These are phyloP conservation scores for Saccharomycopsis hybrid DNA, from an alignment of 1,139 yeast genomes.

Conservation along the genomic window DNA sequence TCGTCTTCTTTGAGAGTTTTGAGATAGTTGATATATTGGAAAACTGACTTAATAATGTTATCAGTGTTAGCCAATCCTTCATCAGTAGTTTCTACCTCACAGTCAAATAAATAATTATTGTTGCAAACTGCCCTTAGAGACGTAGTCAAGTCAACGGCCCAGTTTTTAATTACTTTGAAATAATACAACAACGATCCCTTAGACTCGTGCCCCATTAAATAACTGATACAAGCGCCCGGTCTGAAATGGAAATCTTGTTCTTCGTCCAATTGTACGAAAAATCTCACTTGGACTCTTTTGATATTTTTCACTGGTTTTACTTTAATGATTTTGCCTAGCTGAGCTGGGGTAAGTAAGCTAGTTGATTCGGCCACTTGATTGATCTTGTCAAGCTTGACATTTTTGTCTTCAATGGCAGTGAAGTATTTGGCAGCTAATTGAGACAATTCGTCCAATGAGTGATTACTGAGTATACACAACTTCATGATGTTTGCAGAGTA, in stretches of 20 bases:
- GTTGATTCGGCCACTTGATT: constrained; percentile 24
- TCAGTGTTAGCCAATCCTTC: constrained; percentile 63
- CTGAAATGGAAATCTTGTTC: constrained; percentile 56
- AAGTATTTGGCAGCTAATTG: constrained; percentile 68
- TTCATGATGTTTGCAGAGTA: constrained; percentile 82
- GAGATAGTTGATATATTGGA: constrained; percentile 79
- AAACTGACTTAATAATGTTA: constrained; percentile 49
- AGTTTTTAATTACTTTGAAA: constrained; percentile 57
- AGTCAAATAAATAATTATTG: constrained; percentile 59
- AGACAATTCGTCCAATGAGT: constrained; percentile 64
- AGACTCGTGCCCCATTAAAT: constrained; percentile 87
- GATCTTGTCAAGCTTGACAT: constrained; percentile 35
- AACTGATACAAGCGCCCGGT: constrained; percentile 69
- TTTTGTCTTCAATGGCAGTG: constrained; percentile 51
- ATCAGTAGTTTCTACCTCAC: constrained; percentile 71
- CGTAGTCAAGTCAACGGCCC: constrained; percentile 75
- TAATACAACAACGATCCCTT: constrained; percentile 70
- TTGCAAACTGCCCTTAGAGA: constrained; percentile 67
- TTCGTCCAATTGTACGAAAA: constrained; percentile 70
- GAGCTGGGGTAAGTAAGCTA: constrained; percentile 37
- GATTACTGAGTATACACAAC: constrained; percentile 77
- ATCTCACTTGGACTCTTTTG: constrained; percentile 59
- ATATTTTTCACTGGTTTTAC: constrained; percentile 82
- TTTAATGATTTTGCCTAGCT: constrained; percentile 48
- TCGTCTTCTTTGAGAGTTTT: constrained; percentile 68